Base-by-base conservation (phyloP, 2,329 filamentous ascomycete genomes). In the Phaeoacremonium minimum region DNA sequence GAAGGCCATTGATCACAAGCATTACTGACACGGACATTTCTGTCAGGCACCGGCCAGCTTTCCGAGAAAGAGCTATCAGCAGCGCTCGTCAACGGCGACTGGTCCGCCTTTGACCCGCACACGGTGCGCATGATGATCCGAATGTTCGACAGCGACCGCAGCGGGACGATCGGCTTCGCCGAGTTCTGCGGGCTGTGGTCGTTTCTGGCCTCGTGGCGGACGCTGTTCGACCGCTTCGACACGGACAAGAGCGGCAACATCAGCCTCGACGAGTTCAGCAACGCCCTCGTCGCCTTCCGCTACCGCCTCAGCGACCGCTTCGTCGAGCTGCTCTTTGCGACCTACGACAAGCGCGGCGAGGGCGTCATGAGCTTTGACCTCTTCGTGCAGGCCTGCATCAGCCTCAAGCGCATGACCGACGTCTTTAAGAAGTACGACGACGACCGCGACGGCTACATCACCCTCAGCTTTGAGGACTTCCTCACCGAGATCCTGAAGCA, bases 51-150 rank as follows among this genome's bases (percentile, higher is more conserved):
- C 35, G 90, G 91, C 15, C 80, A 89, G 46, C 75, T 98, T 32
- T 89, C 85, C 3, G 90, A 95, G 63, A 73, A 74, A 35, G 91
- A 97, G 61, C 81, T 98, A 29, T 84, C 87, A 8, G 83, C 86
- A 2, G 93, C 93, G 15, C 80, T 98, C 6, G 90, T 97, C 41
- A 98, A 98, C 57, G 91, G 90, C 37, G 93, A 98, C 71, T 96
- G 87, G 79, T 87, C 87, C 2, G 51, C 88, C 5, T 98, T 98
- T 60, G 90, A 98, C 62, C 75, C 82, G 5, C 86, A 95, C 51
- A 98, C 93, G 2, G 90, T 97, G 46, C 85, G 85, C 55, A 95
- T 97, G 87, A 96, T 98, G 90, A 96, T 98, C 49, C 85, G 90
- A 56, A 97, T 98, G 93, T 98, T 98, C 65, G 91, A 97, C 66